Evolutionary conservation across 805 yeast genomes (phyloP).

Genomic region (Ascoidea tarda): DNA sequence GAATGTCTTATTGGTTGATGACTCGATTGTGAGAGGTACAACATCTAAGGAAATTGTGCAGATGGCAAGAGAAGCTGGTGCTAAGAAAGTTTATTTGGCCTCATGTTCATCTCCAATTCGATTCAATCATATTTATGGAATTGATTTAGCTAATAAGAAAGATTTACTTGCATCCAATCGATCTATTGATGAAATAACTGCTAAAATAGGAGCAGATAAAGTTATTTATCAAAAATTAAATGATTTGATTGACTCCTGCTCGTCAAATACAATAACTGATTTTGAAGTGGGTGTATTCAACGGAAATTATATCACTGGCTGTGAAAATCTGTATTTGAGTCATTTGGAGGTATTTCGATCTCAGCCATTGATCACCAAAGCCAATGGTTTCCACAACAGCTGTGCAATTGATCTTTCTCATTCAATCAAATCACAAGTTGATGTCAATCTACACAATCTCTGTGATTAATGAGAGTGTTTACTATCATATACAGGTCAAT

Average conservation of each 20-base stretch:
- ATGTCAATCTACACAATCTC: too few species aligned
- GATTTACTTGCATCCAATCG: slow-evolving; percentile 83
- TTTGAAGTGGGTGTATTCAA: slow-evolving; percentile 97
- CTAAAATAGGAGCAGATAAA: slow-evolving; percentile 75
- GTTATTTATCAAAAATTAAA: slow-evolving; percentile 80
- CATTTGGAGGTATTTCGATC: slow-evolving; percentile 79
- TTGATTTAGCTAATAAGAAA: slow-evolving; percentile 89
- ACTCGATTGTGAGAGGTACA: slow-evolving; percentile 95
- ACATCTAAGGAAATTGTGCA: slow-evolving; percentile 91
- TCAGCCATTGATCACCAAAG: slow-evolving; percentile 13
- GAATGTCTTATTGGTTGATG: slow-evolving; percentile 85
- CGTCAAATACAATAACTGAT: slow-evolving; percentile 27
- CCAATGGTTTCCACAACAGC: too few species aligned
- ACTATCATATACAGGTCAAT: too few species aligned
- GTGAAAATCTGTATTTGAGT: slow-evolving; percentile 66
- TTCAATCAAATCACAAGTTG: too few species aligned
- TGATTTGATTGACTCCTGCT: slow-evolving; percentile 73
- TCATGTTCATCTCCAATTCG: slow-evolving; percentile 98
- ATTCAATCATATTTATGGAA: slow-evolving; percentile 91
- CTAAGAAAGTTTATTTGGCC: slow-evolving; percentile 87
- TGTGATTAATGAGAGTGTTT: too few species aligned
- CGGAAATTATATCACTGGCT: slow-evolving; percentile 90
- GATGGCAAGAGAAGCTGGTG: slow-evolving; percentile 99
- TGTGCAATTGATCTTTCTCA: too few species aligned
- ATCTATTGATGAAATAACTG: slow-evolving; percentile 59